Base-by-base conservation (phyloP, 148 eudicot species). In the Beta vulgaris region DNA sequence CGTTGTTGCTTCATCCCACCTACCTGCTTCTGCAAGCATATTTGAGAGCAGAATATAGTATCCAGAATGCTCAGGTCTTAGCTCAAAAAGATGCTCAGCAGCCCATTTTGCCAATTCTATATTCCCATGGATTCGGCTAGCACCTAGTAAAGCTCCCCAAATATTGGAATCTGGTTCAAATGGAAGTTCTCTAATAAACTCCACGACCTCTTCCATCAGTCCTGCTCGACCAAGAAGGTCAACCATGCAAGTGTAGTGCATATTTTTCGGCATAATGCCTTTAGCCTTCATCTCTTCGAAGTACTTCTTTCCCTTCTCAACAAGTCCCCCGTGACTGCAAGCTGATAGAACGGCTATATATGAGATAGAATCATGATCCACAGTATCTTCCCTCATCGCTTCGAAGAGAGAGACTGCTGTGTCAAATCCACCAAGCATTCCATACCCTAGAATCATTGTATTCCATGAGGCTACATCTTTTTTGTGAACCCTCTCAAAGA, bases 201-300 rank as follows among this genome's bases (percentile, higher is more conserved):
- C 74, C 73, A 84, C 83, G 4, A 86, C 90, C 82, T 89, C 91
- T 9, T 84, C 80, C 77, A 91, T 77, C 39, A 88, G 87, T 32
- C 97, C 97, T 37, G 87, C 84, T 54, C 93, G 93, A 4, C 93
- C 97, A 69, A 91, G 84, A 80, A 91, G 89, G 85, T 91, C 97
- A 72, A 91, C 85, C 93, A 91, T 85, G 80, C 97, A 91, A 62
- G 92, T 87, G 28, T 86, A 88, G 72, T 89, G 97, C 83, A 80
- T 87, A 31, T 76, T 81, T 18, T 82, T 75, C 1, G 86, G 88
- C 53, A 60, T 73, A 7, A 89, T 76, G 44, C 76, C 76, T n/a
- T 72, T 69, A 18, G 71, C 84, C 80, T 70, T 21, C 89, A 91
- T 88, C 74, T 91, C 92, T 13, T 80, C 77, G 58, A 89, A 85